These are phyloP conservation scores for Pleurotus tuoliensis DNA, from an alignment of 768 basidiomycete species.

Conservation along the genomic window DNA sequence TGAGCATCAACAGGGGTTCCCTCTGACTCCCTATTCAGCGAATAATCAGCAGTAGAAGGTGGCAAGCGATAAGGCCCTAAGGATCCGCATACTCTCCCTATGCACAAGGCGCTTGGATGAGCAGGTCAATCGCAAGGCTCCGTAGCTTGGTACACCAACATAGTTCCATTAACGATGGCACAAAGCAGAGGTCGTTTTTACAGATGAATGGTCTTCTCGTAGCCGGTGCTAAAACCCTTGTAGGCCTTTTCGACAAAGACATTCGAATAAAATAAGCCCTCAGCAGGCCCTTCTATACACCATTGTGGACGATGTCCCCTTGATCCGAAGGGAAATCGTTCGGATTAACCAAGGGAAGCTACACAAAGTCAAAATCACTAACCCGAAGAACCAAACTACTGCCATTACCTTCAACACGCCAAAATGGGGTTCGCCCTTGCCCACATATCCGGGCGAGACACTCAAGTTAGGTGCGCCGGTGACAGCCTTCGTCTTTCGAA, in stretches of 20 bases:
- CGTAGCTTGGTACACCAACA: too few relatives aligned
- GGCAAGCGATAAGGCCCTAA: too few relatives aligned
- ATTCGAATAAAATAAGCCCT: constrained; percentile 54
- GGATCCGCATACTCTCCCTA: too few relatives aligned
- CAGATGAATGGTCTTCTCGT: constrained; percentile 9
- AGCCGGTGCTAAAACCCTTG: constrained; percentile 33
- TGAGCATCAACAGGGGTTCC: too few relatives aligned
- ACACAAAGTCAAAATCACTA: not conserved
- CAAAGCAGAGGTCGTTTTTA: too few relatives aligned
- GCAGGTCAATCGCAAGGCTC: too few relatives aligned
- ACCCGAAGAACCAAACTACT: too few relatives aligned
- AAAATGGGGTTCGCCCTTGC: constrained; percentile 59
- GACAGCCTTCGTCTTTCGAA: constrained; percentile 42
- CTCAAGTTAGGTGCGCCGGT: constrained; percentile 38
- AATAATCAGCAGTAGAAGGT: too few relatives aligned
- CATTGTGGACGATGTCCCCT: constrained; percentile 55
- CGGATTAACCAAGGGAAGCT: constrained; percentile 54
- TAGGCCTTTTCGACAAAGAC: constrained; percentile 46
- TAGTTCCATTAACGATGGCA: too few relatives aligned
- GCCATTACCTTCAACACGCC: constrained; percentile 51
- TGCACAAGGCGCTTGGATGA: too few relatives aligned
- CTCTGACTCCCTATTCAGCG: too few relatives aligned
- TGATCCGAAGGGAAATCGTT: constrained; percentile 41
- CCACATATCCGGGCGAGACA: constrained; percentile 34
- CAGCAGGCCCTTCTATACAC: too few relatives aligned